Base-by-base conservation (phyloP, 2,329 filamentous ascomycete genomes). In the Arachnomyces sp. region DNA sequence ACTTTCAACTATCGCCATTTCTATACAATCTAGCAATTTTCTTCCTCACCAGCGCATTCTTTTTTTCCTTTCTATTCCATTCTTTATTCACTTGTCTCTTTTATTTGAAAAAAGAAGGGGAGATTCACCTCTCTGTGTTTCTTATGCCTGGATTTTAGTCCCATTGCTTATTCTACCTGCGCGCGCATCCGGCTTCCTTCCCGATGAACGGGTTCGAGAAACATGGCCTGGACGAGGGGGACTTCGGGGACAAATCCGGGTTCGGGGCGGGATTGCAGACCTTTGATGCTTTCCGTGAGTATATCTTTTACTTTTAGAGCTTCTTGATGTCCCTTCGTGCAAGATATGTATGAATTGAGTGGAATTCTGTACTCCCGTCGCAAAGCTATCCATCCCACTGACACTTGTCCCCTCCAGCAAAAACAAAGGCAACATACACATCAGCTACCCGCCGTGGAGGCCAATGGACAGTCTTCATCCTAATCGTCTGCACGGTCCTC, bases 211-310 rank as follows among this genome's bases (percentile, higher is more conserved):
- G 82, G 56, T 89, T 82, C 67, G 71, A 79, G 52, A 74, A 82
- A 47, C 73, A 77, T 52, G 72, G 72, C 50, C 74, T 89, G 52
- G 75, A 88, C 56, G 88, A 94, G 55, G 82, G 84, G 61, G 70
- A 77, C 48, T 94, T 94, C 67, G 84, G 77, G 56, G 81, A 85
- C 53, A 81, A 82, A 59, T 72, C 71, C 42, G 73, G 77, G 41
- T 54, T 73, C 43, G 65, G 61, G 39, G 63, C 73, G 42, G 67
- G 62, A 20, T 55, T 94, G 56, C 82, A 81, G 64, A 88, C 90
- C 44, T 98, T 98, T 65, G 92, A 98, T 71, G 90, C 89, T 50
- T 98, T 98, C 63, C 90, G 88, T 94, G 77, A 59, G 84, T 73
- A 25, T 37, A 16, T 5, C 9, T 25, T 25, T 25, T 25, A 25